Evolutionary conservation across 176 grass and related monocot genomes (phyloP).

Genomic region (Bolboschoenus planiculmis): DNA sequence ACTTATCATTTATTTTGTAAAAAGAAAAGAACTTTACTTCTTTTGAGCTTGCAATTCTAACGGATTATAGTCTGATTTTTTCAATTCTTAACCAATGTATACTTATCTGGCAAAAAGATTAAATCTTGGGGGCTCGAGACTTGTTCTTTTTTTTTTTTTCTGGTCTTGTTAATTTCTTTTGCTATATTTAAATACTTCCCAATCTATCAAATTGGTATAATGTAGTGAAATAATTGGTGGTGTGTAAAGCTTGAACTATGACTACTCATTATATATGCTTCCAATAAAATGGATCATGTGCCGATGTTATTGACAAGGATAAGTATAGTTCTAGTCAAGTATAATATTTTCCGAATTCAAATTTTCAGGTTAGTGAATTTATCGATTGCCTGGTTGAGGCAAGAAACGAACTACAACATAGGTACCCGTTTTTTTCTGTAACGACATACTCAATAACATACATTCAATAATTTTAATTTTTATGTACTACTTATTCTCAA

Average conservation of each 20-base stretch:
- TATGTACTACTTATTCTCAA: background rate
- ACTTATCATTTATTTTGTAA: background rate
- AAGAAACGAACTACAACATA: slow-evolving; percentile 76
- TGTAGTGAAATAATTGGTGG: background rate
- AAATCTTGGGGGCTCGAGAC: background rate
- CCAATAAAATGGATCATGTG: background rate
- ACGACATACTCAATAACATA: slow-evolving; percentile 10
- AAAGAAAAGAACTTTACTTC: no score
- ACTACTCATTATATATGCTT: background rate
- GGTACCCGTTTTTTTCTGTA: slow-evolving; percentile 37
- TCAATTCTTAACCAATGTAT: background rate
- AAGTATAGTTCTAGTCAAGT: background rate
- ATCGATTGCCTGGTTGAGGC: slow-evolving; percentile 66
- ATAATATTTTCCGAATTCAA: background rate
- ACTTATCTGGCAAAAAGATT: background rate
- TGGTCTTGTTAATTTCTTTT: background rate
- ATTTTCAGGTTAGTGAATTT: slow-evolving; percentile 67
- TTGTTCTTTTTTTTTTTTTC: background rate
- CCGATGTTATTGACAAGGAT: background rate
- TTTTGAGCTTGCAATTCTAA: background rate
- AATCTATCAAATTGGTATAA: background rate
- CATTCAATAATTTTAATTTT: background rate
- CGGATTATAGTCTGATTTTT: background rate
- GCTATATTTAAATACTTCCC: background rate
- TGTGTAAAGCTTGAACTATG: background rate